Conservation (phyloP, 192 early-diverging fungal species). For the Dissophora ornata region DNA sequence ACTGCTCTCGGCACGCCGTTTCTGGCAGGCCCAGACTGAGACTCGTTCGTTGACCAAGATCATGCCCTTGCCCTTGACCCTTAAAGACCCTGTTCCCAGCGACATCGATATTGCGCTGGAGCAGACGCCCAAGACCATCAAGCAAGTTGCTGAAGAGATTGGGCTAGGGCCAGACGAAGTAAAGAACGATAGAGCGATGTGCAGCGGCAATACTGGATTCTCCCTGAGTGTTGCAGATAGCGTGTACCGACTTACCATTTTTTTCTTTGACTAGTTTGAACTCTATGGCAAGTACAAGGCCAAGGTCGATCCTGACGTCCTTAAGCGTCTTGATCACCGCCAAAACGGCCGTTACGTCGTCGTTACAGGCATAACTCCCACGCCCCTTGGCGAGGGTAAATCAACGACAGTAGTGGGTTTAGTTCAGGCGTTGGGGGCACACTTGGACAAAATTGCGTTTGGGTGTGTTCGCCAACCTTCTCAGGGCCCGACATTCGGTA, state of each 20-base stretch:
- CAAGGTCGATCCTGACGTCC: constrained; percentile 85
- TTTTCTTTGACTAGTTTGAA: constrained; percentile 70
- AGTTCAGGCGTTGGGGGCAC: constrained; percentile 94
- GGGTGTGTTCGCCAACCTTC: constrained; percentile 99
- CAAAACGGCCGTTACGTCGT: constrained; percentile 93
- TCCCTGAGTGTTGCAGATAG: no score
- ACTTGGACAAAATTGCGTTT: constrained; percentile 87
- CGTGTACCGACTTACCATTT: no score
- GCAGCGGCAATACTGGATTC: neutral
- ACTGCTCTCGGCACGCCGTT: constrained; percentile 79
- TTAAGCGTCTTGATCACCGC: constrained; percentile 84
- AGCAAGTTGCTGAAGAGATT: constrained; percentile 83
- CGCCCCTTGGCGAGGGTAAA: constrained; percentile 98
- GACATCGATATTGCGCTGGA: constrained; percentile 95
- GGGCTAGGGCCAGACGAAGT: constrained; percentile 80
- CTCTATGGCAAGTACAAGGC: constrained; percentile 90
- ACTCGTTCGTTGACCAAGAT: constrained; percentile 59
- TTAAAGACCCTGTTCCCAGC: constrained; percentile 87
- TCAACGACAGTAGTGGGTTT: constrained; percentile 97
- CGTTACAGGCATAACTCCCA: constrained; percentile 97
- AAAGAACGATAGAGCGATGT: neutral
- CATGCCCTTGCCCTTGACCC: constrained; percentile 69
- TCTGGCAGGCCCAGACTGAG: constrained; percentile 61
- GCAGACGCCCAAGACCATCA: constrained; percentile 89
- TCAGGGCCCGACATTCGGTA: constrained; percentile 98